Percentiles rank a stretch among this genome's conserved stretches.
Conservation (phyloP, 306 rosid species). For the Spatholobus suberectus region DNA sequence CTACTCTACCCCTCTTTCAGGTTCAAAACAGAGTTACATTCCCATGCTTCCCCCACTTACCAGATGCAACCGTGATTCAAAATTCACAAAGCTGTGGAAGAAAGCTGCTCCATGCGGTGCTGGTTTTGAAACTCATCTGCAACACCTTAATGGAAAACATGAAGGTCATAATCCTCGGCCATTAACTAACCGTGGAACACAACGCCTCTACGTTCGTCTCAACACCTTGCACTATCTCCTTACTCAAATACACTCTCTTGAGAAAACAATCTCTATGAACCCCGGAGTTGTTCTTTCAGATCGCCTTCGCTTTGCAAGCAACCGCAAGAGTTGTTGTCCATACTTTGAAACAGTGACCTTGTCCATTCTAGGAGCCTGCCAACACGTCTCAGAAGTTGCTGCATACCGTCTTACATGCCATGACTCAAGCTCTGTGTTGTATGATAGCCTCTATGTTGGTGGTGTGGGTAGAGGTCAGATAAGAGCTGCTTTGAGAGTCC, state of each 20-base stretch:
- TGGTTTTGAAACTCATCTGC: constrained; percentile 46
- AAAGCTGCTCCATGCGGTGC: constrained; percentile 65
- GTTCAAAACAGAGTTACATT: constrained; percentile 77
- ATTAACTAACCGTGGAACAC: constrained; percentile 84
- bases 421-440: constrained; percentile 69
- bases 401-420: constrained; percentile 82
- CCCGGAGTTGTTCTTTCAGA: constrained; percentile 58
- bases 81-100: constrained; percentile 68
- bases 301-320: constrained; percentile 42
- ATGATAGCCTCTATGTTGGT: constrained; percentile 62
- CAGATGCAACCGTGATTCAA: constrained; percentile 78
- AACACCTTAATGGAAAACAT: constrained; percentile 27
- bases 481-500: constrained; percentile 55
- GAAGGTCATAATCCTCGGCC: constrained; percentile 65
- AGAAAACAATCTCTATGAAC: constrained; percentile 61
- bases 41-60: constrained; percentile 95
- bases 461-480: constrained; percentile 67
- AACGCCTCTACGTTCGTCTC: constrained; percentile 91
- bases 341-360: constrained; percentile 59
- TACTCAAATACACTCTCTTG: constrained; percentile 63
- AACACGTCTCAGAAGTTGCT: constrained; percentile 80
- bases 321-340: constrained; percentile 43
- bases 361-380: constrained; percentile 64
- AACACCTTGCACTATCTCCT: constrained; percentile 82
- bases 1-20: constrained; percentile 47